These are phyloP conservation scores for Raddia distichophylla DNA, from an alignment of 176 grass and related monocot species.

Conservation along the genomic window DNA sequence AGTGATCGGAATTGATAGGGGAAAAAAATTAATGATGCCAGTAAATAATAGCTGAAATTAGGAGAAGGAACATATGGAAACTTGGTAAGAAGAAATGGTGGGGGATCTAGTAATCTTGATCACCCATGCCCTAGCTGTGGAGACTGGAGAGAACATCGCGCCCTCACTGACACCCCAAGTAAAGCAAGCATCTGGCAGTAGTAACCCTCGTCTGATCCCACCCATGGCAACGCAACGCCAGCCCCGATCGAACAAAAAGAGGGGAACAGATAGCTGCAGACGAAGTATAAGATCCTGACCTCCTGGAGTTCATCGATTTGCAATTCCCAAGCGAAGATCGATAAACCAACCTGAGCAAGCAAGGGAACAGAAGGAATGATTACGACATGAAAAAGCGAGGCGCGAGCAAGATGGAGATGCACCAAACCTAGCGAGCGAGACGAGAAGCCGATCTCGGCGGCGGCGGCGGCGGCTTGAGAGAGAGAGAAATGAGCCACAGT, in stretches of 20 bases:
- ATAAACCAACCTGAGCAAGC: slow-evolving; percentile 1
- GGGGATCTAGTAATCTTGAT: background rate
- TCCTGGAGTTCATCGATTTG: slow-evolving; percentile 33
- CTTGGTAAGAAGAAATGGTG: background rate
- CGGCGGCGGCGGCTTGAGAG: too few species aligned
- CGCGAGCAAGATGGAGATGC: too few species aligned
- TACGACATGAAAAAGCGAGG: background rate
- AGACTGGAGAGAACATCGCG: too few species aligned
- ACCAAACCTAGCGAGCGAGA: background rate
- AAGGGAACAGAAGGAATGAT: background rate
- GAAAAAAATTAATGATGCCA: background rate
- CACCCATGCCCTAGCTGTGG: background rate
- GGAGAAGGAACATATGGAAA: background rate
- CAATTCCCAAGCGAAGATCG: background rate
- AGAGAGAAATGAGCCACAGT: too few species aligned
- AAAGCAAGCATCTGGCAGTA: background rate
- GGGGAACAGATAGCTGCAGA: background rate
- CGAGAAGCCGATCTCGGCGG: too few species aligned
- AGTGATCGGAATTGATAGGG: background rate
- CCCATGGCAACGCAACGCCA: background rate
- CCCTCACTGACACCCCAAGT: too few species aligned
- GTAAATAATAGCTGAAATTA: background rate
- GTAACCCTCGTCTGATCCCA: too few species aligned
- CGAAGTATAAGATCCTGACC: background rate
- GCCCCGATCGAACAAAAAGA: background rate